Percentiles rank a stretch among this genome's conserved stretches.
These are phyloP conservation scores for Phytophthora aleatoria DNA, from an alignment of 352 stramenopile genomes.

Conservation along the genomic window DNA sequence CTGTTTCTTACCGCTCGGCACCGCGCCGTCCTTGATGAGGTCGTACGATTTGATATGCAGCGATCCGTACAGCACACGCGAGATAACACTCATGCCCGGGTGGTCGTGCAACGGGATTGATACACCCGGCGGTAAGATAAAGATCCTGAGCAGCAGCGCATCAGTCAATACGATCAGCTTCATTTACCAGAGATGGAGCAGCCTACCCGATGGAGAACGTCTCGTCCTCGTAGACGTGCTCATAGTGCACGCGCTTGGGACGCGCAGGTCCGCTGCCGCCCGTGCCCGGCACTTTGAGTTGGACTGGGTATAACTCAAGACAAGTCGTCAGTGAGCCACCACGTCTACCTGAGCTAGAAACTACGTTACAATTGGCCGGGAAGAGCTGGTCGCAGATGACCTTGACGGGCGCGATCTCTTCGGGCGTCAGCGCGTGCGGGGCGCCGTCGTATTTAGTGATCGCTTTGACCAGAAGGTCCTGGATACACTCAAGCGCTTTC, in stretches of 20 bases:
- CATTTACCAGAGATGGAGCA: neutral
- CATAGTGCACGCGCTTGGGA: conserved; percentile 58
- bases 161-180: neutral
- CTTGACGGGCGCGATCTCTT: conserved; percentile 71
- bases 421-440: conserved; percentile 46
- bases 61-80: conserved; percentile 76
- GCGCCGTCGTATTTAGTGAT: conserved; percentile 42
- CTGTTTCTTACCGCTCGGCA: conserved; percentile 13
- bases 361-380: conserved; percentile 60
- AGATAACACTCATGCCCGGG: conserved; percentile 86
- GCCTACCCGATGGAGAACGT: conserved; percentile 80
- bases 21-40: conserved; percentile 32
- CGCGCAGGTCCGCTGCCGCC: conserved; percentile 8
- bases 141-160: conserved; percentile 53
- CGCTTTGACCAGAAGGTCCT: conserved; percentile 44
- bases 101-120: conserved; percentile 85
- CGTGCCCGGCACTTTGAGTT: conserved; percentile 49
- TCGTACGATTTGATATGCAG: conserved; percentile 73
- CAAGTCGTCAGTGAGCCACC: neutral
- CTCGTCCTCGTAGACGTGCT: conserved; percentile 84
- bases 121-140: conserved; percentile 75
- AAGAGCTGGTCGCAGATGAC: conserved; percentile 72
- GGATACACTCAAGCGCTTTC: conserved; percentile 57
- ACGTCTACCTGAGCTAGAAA: neutral
- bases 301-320: conserved; percentile 42